A percentile compares a stretch with the other conserved stretches of the same genome.
Conservation (phyloP, 345 rosid genomes). For the Litchi chinensis region DNA sequence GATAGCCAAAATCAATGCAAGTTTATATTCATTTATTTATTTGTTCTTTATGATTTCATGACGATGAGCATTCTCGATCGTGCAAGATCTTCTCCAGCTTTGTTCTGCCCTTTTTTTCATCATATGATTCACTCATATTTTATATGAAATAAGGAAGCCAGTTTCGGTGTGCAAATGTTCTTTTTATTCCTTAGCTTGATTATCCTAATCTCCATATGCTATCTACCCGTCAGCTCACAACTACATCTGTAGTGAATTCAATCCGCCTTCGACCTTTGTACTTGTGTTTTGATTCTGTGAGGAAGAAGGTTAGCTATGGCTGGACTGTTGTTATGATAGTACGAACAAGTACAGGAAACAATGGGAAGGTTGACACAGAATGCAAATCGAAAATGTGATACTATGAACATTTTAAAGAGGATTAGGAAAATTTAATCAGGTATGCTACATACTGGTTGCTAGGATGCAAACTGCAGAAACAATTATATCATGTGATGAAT, state of each 20-base stretch:
- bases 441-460: not conserved
- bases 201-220: no score
- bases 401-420: not conserved
- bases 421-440: not conserved
- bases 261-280: not conserved
- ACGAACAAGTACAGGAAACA: no score
- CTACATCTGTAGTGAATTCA: not conserved
- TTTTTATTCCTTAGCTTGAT: not conserved
- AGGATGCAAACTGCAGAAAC: not conserved
- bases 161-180: not conserved
- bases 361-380: not conserved
- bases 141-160: not conserved
- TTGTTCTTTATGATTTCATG: not conserved
- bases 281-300: not conserved
- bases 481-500: not conserved
- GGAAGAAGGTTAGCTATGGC: not conserved
- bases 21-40: not conserved
- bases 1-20: not conserved
- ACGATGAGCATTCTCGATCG: not conserved
- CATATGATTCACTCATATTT: not conserved
- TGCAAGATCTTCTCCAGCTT: not conserved
- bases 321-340: no score
- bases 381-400: not conserved
- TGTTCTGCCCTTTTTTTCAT: not conserved
- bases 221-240: no score